Evolutionary conservation across 148 eudicot genomes (phyloP).

Genomic region (Cornus controversa): DNA sequence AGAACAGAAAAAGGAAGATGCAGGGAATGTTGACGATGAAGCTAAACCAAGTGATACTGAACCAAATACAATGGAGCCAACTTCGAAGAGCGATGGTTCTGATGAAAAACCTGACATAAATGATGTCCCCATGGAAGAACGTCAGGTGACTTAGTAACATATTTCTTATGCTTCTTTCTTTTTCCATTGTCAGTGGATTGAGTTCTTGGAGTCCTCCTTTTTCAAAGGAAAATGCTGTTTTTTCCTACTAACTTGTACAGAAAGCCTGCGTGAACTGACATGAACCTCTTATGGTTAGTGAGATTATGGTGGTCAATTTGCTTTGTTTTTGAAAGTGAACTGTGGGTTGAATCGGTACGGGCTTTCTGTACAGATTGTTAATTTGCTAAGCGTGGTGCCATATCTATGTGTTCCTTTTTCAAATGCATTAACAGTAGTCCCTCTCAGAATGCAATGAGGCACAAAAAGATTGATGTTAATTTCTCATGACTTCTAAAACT

Average conservation of each 20-base stretch:
- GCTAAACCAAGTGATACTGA: conserved; percentile 41
- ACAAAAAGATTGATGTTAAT: too few relatives aligned
- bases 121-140: conserved; percentile 81
- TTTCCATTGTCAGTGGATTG: neutral
- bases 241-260: neutral
- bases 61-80: conserved; percentile 27
- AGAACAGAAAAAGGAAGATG: conserved; percentile 67
- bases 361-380: neutral
- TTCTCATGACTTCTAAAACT: neutral
- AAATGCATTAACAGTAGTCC: neutral
- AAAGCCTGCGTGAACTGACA: neutral
- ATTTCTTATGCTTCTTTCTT: neutral
- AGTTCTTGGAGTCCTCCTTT: neutral
- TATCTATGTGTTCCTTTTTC: too few relatives aligned
- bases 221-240: neutral
- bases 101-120: conserved; percentile 81
- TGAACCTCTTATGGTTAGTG: neutral
- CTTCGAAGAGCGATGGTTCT: conserved; percentile 39
- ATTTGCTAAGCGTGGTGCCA: neutral
- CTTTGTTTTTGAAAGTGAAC: neutral
- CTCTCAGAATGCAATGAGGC: neutral
- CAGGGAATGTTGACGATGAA: conserved; percentile 63
- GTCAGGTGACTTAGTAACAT: conserved; percentile 39
- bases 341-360: neutral
- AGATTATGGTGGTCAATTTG: neutral